A percentile compares a stretch with the other conserved stretches of the same genome.
Evolutionary conservation across 768 basidiomycete species (phyloP).

Genomic region (Galerina marginata): DNA sequence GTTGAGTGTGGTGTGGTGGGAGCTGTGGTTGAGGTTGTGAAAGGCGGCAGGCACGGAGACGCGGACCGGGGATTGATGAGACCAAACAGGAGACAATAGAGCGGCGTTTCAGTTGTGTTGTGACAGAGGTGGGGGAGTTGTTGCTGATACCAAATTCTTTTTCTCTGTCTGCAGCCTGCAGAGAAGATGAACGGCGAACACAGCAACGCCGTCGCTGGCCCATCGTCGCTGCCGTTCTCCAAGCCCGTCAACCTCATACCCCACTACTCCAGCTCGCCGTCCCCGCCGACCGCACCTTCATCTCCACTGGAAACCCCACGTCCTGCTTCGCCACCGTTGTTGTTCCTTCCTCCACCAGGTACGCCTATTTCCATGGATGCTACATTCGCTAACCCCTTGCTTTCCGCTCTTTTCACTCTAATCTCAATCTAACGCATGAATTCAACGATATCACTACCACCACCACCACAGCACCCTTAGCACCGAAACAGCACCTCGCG

Average conservation of each 20-base stretch:
- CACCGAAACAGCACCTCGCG: slow-evolving; percentile 55
- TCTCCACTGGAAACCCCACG: slow-evolving; percentile 36
- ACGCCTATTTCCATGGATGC: slow-evolving; percentile 22
- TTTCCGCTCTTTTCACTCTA: neutral
- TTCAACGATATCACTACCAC: neutral
- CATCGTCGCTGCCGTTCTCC: slow-evolving; percentile 43
- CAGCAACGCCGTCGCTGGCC: slow-evolving; percentile 67
- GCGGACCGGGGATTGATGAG: neutral
- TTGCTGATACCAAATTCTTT: slow-evolving; percentile 3
- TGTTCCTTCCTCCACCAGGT: slow-evolving; percentile 51
- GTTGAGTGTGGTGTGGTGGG: too few species aligned
- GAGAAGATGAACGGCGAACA: slow-evolving; percentile 45
- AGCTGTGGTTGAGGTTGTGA: too few species aligned
- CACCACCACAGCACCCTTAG: slow-evolving; percentile 36
- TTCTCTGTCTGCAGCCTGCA: slow-evolving; percentile 25
- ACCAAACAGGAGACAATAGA: slow-evolving; percentile 19
- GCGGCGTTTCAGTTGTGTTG: slow-evolving; percentile 23
- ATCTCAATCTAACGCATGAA: slow-evolving; percentile 2
- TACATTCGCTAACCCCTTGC: neutral
- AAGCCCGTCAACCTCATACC: neutral
- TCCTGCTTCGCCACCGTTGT: slow-evolving; percentile 32
- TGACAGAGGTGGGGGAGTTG: neutral
- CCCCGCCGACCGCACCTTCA: slow-evolving; percentile 29
- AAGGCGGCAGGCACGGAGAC: neutral
- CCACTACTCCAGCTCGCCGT: slow-evolving; percentile 17